These are phyloP conservation scores for peach (Prunus persica) DNA, from an alignment of 306 rosid genomes.

Conservation along the genomic window Prunus_persica_NCBIv2 NC_034014.1:3317001-3317500, in stretches of 20 bases:
- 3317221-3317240: neutral
- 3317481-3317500: neutral
- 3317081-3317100: slow-evolving; percentile 90
- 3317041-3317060: slow-evolving; percentile 78
- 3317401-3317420: slow-evolving; percentile 27
- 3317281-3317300: neutral
- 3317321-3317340: slow-evolving; percentile 88
- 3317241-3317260: neutral
- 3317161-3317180: neutral
- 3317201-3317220: neutral
- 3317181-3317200: neutral
- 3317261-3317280: neutral
- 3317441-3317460: slow-evolving; percentile 49
- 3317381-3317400: slow-evolving; percentile 33
- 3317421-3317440: slow-evolving; percentile 32
- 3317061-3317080: slow-evolving; percentile 88
- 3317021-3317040: slow-evolving; percentile 97
- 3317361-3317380: slow-evolving; percentile 82
- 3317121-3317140: neutral
- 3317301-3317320: slow-evolving; percentile 42
- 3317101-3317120: slow-evolving; percentile 94
- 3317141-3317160: neutral
- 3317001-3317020: slow-evolving; percentile 91
- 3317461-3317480: neutral
- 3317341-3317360: slow-evolving; percentile 78